phyloP scores from a whole-genome alignment of 768 basidiomycete genomes.

The Cytidiella melzeri region DNA sequence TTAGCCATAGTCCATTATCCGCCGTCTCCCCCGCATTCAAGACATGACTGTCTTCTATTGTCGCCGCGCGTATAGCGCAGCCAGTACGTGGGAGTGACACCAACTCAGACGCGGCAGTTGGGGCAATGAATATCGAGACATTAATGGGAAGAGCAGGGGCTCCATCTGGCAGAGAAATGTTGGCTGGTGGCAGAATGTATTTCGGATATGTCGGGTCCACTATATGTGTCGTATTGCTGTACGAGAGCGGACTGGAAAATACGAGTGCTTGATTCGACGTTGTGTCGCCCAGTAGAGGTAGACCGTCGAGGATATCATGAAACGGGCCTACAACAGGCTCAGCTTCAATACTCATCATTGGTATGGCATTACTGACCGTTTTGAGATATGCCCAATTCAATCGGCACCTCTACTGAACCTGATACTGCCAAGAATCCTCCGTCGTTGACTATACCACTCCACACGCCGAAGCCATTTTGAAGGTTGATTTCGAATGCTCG shows the following conservation, averaged over 20 bases:
- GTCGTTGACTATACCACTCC: constrained; percentile 37
- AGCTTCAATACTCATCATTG: neutral
- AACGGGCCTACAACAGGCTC: constrained; percentile 34
- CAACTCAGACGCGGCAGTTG: constrained; percentile 36
- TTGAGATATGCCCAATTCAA: constrained; percentile 55
- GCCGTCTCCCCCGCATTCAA: constrained; percentile 36
- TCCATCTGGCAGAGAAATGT: constrained; percentile 35
- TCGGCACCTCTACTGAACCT: constrained; percentile 33
- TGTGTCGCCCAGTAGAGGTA: constrained; percentile 67
- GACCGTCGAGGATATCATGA: constrained; percentile 34
- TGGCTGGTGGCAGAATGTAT: constrained; percentile 62
- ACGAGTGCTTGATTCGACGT: constrained; percentile 67
- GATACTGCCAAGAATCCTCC: constrained; percentile 53
- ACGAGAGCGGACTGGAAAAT: constrained; percentile 55
- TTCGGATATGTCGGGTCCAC: constrained; percentile 58
- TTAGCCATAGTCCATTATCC: constrained; percentile 43
- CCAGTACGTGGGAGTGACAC: constrained; percentile 46
- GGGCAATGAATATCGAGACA: constrained; percentile 49
- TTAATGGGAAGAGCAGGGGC: constrained; percentile 31
- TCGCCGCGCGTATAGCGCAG: constrained; percentile 45
- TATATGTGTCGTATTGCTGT: constrained; percentile 17
- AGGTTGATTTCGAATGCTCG: constrained; percentile 45
- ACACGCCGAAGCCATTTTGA: constrained; percentile 43
- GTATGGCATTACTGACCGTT: constrained; percentile 13
- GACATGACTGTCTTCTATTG: constrained; percentile 17